Evolutionary conservation across 2,329 filamentous ascomycete species (phyloP).

Genomic region (Malbranchea zuffiana): DNA sequence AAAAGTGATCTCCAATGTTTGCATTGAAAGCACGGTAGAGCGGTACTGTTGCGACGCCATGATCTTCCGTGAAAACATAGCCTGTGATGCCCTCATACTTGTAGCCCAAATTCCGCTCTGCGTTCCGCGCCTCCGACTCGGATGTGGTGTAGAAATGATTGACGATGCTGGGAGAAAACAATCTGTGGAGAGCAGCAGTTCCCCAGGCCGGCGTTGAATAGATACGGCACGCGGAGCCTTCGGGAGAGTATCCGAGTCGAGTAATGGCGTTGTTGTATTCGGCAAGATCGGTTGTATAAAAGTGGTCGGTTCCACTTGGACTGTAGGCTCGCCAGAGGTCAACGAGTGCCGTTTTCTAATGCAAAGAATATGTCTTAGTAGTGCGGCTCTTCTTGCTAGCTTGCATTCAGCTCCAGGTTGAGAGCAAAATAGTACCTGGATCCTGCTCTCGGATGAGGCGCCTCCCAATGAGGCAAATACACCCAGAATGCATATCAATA

Average conservation of each 20-base stretch:
- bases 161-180: neutral
- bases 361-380: slow-evolving; percentile 1
- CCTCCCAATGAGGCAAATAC: no score
- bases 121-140: neutral
- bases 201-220: neutral
- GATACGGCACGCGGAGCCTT: neutral
- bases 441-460: no score
- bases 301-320: neutral
- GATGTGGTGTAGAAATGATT: slow-evolving; percentile 2
- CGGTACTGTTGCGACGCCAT: neutral
- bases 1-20: neutral
- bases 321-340: neutral
- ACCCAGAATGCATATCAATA: no score
- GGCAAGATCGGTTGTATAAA: neutral
- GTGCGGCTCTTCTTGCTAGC: neutral
- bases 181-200: neutral
- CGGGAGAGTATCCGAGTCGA: neutral
- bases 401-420: no score
- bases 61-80: neutral
- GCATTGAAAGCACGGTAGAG: neutral
- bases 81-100: neutral
- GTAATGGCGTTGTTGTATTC: neutral
- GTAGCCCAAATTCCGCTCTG: neutral
- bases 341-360: neutral
- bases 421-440: no score